Percentiles rank a stretch among this genome's conserved stretches.
These are phyloP conservation scores for Boletus subparvulus DNA, from an alignment of 768 basidiomycete genomes.

Conservation along the genomic window DNA sequence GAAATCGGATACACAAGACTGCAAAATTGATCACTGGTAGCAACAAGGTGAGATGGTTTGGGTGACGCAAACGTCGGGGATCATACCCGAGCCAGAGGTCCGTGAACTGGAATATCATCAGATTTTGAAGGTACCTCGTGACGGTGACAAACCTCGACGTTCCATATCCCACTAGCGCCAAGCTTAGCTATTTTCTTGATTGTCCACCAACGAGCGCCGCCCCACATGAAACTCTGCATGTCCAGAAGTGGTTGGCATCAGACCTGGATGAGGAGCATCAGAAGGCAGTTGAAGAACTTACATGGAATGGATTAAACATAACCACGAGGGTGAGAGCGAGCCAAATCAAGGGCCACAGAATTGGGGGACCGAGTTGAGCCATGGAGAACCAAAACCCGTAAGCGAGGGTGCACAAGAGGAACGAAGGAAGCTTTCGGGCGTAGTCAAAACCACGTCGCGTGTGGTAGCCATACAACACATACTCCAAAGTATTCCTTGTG, in stretches of 20 bases:
- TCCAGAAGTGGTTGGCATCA: slow-evolving; percentile 29
- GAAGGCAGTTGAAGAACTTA: slow-evolving; percentile 28
- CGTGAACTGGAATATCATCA: slow-evolving; percentile 51
- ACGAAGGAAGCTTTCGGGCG: slow-evolving; percentile 63
- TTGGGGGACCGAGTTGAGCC: slow-evolving; percentile 63
- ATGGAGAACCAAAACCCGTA: slow-evolving; percentile 89
- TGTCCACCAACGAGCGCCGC: slow-evolving; percentile 69
- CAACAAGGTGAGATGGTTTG: slow-evolving; percentile 6
- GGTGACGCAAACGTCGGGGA: not conserved
- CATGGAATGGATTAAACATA: slow-evolving; percentile 74
- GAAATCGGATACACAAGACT: slow-evolving; percentile 75
- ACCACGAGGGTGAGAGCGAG: slow-evolving; percentile 57
- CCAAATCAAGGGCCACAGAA: slow-evolving; percentile 83
- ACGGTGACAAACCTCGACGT: slow-evolving; percentile 61
- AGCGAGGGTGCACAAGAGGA: slow-evolving; percentile 70
- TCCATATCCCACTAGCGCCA: slow-evolving; percentile 65
- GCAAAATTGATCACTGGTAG: slow-evolving; percentile 73
- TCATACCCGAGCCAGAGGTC: slow-evolving; percentile 89
- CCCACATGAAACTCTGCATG: slow-evolving; percentile 43
- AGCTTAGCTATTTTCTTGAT: slow-evolving; percentile 62
- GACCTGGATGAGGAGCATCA: too few relatives aligned
- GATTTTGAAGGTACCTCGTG: not conserved
- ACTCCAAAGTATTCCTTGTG: slow-evolving; percentile 76
- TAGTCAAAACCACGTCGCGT: slow-evolving; percentile 1
- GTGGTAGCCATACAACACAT: slow-evolving; percentile 12